Base-by-base conservation (phyloP, 1,139 yeast genomes). In the Arxiozyma slooffiae region DNA sequence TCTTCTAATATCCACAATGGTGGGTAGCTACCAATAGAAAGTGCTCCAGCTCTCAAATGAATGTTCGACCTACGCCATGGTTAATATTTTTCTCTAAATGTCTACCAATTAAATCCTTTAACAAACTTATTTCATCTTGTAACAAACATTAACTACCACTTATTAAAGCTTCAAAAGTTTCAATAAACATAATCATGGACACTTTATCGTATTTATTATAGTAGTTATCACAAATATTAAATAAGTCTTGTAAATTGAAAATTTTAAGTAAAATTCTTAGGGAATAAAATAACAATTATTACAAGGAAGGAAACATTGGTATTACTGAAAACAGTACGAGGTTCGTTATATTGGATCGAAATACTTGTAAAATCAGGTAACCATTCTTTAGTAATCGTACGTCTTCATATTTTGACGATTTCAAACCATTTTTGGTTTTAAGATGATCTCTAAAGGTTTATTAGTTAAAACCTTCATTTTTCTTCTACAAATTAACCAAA, bases 401-500 rank as follows among this genome's bases (percentile, higher is more conserved):
- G 47, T 2, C 85, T 81, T 54, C 86, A 73, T 0, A 64, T 61
- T 1, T 57, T 55, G 38, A 86, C 58, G 0, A 79, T 71, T 3
- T 60, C 59, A 0, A n/a, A 55, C 51, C 52, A 82, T 84, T 4
- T 60, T 51, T 0, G 67, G 71, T 4, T 63, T 66, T 39, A 79
- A 69, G 11, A 67, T 60, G 34, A 77, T 57, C 1, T 69, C 66
- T 8, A 62, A 57, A 6, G 66, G 55, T 1, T 51, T 49, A 14
- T 61, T 41, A 7, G 56, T 55, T 4, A 64, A 52, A 1, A 78
- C 94, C 36, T 67, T 63, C 68, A 86, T 64, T 0, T 68, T 56
- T 11, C 77, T 69, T 18, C 83, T 87, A 96, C 97, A 88, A 48
- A 84, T 82, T 18, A 86, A 68, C 83, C 94, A 86, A 0, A 97